Base-by-base conservation (phyloP, 257 asterid genomes). In the Perilla frutescens region DNA sequence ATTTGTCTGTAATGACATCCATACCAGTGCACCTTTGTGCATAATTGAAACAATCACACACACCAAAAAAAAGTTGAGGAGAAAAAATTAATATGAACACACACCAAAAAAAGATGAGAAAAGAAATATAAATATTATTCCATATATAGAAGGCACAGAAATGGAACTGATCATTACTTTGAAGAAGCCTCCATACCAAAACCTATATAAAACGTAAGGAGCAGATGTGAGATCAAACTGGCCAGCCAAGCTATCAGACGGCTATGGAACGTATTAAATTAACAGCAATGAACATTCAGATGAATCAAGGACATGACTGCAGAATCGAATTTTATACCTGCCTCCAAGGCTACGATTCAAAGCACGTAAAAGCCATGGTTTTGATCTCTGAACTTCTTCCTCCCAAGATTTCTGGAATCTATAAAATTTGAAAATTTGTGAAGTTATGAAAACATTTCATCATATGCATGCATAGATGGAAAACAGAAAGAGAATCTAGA, bases 151-250 rank as follows among this genome's bases (percentile, higher is more conserved):
- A 13, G 75, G 43, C 74, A 62, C 68, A 76, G 74, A 68, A 50
- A 71, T 58, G 71, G 64, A 79, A 73, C 36, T 54, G 71, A 50
- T 82, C 74, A 80, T 82, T 88, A 90, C 98, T 80, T 89, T 93
- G 84, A 87, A 93, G 86, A 87, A 64, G 79, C 98, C 98, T 72
- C 97, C 98, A 61, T 39, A 87, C 98, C 98, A 90, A 79, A 93
- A 90, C 90, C 98, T n/a, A n/a, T 92, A 91, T 39, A 20, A 78
- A 53, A 66, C 44, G 56, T 50, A 37, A 47, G 57, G 54, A 72
- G 70, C 41, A 72, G 11, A 26, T n/a, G 70, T 70, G 10, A 70
- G 84, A 40, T 60, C 20, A 74, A 70, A 47, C 3, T 55, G 34
- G 72, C 65, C 47, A 65, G 60, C 70, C 66, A 73, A 36, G 57